Base-by-base conservation (phyloP, 2,329 filamentous ascomycete genomes). In the Calonectria multiphialidica region DNA sequence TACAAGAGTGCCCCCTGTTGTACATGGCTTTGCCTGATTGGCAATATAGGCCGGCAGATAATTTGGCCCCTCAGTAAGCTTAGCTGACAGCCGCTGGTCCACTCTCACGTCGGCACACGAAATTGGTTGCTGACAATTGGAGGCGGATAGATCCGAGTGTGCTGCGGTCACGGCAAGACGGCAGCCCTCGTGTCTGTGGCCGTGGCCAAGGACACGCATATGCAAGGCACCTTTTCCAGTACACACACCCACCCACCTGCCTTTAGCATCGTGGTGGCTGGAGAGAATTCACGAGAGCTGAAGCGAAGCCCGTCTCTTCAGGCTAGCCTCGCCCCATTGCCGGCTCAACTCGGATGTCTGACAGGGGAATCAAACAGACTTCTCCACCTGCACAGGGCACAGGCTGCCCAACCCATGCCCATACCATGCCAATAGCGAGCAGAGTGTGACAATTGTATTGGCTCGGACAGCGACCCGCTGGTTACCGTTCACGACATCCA, bases 141-240 rank as follows among this genome's bases (percentile, higher is more conserved):
- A 25, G n/a, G 23, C 53, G 53, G 53, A 40, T 59, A 59, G 53
- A 59, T 59, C 53, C 53, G 53, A 59, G 53, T 37, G 53, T 40
- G 37, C 15, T 50, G 47, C 28, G 47, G 47, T 23, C 28, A 8
- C 28, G 28, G 28, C 28, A 9, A 18, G n/a, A 12, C 10, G 44
- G n/a, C 44, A 12, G 35, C 35, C 35, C 10, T 37, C 21, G 2
- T 47, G 28, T 30, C 28, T 30, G 28, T 30, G 28, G 28, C 28
- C 44, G 12, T 13, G 13, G 21, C 44, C 44, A 47, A 47, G n/a
- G 44, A 9, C n/a, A 13, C n/a, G 44, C 44, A 23, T 47, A 23
- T 47, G 44, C 44, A 47, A 47, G 44, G 44, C 44, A 23, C 44
- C n/a, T 47, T 45, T 47, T 37, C 13, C 13, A 10, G 10, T 37